Evolutionary conservation across 169 alveolate species (phyloP), one percentile per base, ranked within the genome.

Genomic region (Plasmodium yoelii): DNA sequence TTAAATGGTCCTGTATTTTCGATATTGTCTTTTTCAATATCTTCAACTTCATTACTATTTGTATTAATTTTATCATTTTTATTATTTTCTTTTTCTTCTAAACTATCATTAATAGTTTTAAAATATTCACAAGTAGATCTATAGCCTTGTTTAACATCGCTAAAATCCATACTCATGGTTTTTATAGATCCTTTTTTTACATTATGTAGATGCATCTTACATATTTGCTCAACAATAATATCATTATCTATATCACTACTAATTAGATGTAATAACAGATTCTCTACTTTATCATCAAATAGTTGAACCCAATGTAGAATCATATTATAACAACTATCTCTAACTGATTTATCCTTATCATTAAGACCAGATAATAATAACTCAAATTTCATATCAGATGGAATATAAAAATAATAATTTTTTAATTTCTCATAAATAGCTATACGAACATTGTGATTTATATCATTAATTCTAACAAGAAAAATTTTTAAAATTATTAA

Each of bases 361-460:
- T 87, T 73, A 12, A 82, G 75, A 7, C 90, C 90, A 68, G 73
- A 82, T 68, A 82, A 56, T 12, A 82, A 61, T 42, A 82, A 82
- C 26, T 82, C 90, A 67, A 65, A 82, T 24, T 82, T 82, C 84
- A 69, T 69, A 55, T 68, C 84, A 9, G 77, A 65, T n/a, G 90
- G 90, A 46, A 89, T 77, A 60, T 57, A 84, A 51, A 55, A 73
- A 69, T 84, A 64, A 63, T 64, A 55, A 34, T 64, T 73, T 22
- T 69, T 68, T 60, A 89, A 65, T 56, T 82, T 89, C 19, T 67
- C 88, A 59, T 89, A 89, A 13, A 89, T 86, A 47, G 90, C 61
- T 64, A 68, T 64, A 24, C 88, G 24, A 10, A 89, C 88, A 51
- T 80, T 89, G 19, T 53, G 71, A 51, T 67, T 73, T 9, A 68